Evolutionary conservation across 306 rosid species (phyloP).

Genomic region (Glycine soja): DNA sequence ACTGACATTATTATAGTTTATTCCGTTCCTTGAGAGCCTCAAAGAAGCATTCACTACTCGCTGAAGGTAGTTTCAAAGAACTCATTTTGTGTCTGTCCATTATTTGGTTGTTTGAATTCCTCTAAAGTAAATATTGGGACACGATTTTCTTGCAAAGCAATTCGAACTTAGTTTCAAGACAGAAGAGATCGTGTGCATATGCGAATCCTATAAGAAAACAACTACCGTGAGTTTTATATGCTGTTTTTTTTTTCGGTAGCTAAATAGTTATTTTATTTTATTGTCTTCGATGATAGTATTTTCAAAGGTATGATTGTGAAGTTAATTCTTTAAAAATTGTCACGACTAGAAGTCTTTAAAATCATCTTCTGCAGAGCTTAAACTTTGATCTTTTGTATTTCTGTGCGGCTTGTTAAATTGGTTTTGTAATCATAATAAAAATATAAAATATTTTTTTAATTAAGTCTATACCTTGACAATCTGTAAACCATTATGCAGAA

Average conservation of each 20-base stretch:
- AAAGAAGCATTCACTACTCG: slow-evolving; percentile 9
- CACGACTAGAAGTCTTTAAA: too few species aligned
- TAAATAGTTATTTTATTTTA: background rate
- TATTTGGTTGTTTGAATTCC: slow-evolving; percentile 22
- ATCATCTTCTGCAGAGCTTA: too few species aligned
- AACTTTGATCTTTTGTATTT: background rate
- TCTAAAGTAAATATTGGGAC: background rate
- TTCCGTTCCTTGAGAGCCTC: slow-evolving; percentile 35
- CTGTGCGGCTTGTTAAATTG: background rate
- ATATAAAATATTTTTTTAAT: background rate
- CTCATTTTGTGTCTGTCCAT: background rate
- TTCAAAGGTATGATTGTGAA: background rate
- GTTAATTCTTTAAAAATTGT: background rate
- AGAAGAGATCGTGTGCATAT: background rate
- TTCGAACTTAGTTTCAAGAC: slow-evolving; percentile 6
- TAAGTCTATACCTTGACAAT: too few species aligned
- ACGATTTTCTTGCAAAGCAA: slow-evolving; percentile 1
- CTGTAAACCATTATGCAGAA: background rate
- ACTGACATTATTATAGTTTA: slow-evolving; percentile 32
- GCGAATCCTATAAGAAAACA: background rate
- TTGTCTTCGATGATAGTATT: background rate
- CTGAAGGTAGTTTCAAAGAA: background rate
- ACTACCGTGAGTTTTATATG: background rate
- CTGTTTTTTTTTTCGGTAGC: background rate
- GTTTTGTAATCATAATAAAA: background rate